A percentile compares a stretch with the other conserved stretches of the same genome.
Evolutionary conservation across 164 flowering plant species (phyloP).

Genomic region (Pachysandra terminalis): DNA sequence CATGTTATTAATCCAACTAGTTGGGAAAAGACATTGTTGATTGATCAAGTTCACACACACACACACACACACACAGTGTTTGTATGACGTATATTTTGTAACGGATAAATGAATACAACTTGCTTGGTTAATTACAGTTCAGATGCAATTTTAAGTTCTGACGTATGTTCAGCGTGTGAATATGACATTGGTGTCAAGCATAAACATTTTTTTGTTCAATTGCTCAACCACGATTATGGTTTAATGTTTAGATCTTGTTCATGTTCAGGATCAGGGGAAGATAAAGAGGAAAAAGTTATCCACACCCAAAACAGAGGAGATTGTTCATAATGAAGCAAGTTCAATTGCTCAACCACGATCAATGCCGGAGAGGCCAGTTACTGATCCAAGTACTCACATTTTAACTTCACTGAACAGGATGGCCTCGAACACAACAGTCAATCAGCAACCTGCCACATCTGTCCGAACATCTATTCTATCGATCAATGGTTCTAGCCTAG

Average conservation of each 20-base stretch:
- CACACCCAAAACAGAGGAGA: constrained; percentile 32
- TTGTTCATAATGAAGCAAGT: constrained; percentile 28
- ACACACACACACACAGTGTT: no score
- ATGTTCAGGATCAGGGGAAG: constrained; percentile 44
- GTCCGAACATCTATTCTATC: constrained; percentile 25
- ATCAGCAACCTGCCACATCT: constrained; percentile 4
- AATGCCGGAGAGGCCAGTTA: constrained; percentile 27
- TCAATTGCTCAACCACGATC: constrained; percentile 30
- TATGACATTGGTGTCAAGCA: no score
- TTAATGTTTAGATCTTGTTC: background rate
- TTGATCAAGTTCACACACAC: no score
- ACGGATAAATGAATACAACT: no score
- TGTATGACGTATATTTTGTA: no score
- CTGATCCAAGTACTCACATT: constrained; percentile 29
- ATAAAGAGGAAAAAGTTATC: constrained; percentile 42
- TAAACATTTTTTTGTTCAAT: no score
- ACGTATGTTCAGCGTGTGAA: no score
- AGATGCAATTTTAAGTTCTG: no score
- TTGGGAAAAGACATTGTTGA: no score
- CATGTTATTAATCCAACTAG: no score
- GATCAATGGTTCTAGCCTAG: constrained; percentile 15
- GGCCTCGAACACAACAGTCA: constrained; percentile 16
- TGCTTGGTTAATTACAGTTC: no score
- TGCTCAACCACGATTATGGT: no score
- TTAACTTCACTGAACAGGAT: constrained; percentile 23